Evolutionary conservation across 2,329 filamentous ascomycete genomes (phyloP).

Genomic region (Fusarium sp.): DNA sequence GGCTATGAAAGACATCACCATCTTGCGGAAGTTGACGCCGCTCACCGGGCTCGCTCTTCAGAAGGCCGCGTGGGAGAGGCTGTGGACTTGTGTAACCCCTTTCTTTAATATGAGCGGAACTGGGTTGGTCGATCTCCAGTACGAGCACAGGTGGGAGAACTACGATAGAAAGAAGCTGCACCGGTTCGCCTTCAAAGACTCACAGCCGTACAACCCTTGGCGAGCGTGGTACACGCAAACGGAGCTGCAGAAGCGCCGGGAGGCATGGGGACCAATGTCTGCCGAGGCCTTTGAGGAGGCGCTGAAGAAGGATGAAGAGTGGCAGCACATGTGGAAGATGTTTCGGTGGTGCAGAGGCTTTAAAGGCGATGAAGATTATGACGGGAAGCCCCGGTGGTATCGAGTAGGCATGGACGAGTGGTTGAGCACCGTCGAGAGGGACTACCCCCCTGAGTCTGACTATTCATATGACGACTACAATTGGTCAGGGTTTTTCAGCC

Average conservation of each 20-base stretch:
- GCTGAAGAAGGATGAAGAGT: neutral
- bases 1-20: neutral
- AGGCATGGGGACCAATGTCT: neutral
- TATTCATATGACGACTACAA: no score
- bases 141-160: neutral
- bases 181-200: neutral
- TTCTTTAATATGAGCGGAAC: neutral
- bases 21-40: neutral
- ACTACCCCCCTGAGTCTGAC: neutral
- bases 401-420: conserved; percentile 1
- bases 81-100: neutral
- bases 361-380: neutral
- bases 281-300: neutral
- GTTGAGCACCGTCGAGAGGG: neutral
- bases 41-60: neutral
- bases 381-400: neutral
- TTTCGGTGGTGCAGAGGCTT: neutral
- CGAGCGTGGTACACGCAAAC: neutral
- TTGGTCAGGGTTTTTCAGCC: neutral
- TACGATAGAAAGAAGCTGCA: neutral
- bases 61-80: neutral
- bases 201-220: neutral
- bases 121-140: neutral
- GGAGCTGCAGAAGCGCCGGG: neutral
- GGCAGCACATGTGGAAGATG: neutral